Evolutionary conservation across 495 filamentous ascomycete genomes (phyloP).

Genomic region (Hypoxylon fragiforme): DNA sequence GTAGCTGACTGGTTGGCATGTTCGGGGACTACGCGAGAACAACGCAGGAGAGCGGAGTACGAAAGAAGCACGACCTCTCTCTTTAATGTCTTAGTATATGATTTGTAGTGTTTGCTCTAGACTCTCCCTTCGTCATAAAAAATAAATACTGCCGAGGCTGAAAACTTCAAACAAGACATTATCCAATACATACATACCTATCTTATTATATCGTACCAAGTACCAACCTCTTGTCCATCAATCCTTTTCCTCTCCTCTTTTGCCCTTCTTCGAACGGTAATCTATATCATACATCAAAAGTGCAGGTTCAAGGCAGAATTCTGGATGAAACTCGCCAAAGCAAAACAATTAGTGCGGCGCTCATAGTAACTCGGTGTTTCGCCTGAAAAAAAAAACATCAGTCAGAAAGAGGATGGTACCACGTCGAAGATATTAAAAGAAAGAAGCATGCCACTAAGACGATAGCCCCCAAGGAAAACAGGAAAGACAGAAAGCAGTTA

Average conservation of each 20-base stretch:
- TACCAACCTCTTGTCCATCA: neutral
- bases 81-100: constrained; percentile 6
- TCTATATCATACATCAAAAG: constrained; percentile 8
- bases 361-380: constrained; percentile 14
- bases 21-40: constrained; percentile 15
- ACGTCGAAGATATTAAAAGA: constrained; percentile 32
- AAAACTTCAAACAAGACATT: too few species aligned
- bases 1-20: constrained; percentile 22
- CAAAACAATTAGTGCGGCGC: constrained; percentile 11
- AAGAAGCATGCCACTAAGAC: constrained; percentile 14
- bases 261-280: neutral
- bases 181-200: too few species aligned
- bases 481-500: neutral
- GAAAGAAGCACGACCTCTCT: constrained; percentile 22
- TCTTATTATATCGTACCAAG: too few species aligned
- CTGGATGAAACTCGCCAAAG: neutral
- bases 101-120: constrained; percentile 8
- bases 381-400: constrained; percentile 19
- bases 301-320: constrained; percentile 16
- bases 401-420: constrained; percentile 26
- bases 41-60: constrained; percentile 14
- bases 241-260: neutral
- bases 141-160: too few species aligned
- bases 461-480: constrained; percentile 11
- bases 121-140: constrained; percentile 14